Conservation (phyloP, 768 basidiomycete species). For the Panaeolus papilionaceus region DNA sequence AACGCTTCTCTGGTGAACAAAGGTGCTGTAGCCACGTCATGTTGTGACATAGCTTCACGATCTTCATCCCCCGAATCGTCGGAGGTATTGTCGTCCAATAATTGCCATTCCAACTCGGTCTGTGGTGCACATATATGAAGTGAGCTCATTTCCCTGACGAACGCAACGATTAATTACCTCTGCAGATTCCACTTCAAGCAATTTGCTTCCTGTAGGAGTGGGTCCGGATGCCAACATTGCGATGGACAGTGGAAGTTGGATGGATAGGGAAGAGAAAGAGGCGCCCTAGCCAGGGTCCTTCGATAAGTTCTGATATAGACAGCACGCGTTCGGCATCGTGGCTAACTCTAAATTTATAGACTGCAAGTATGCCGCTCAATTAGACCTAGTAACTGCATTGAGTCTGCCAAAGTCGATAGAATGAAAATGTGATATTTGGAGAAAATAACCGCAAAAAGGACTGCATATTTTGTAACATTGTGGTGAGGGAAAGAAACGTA, state of each 20-base stretch:
- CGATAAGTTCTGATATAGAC: neutral
- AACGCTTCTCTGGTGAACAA: slow-evolving; percentile 58
- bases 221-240: neutral
- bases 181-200: neutral
- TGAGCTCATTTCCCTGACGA: neutral
- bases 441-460: no score
- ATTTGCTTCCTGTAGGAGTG: neutral
- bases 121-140: slow-evolving; percentile 12
- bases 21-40: slow-evolving; percentile 55
- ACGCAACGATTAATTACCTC: neutral
- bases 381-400: no score
- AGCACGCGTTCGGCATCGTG: slow-evolving; percentile 4
- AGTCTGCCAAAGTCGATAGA: no score
- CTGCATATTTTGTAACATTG: no score
- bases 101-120: slow-evolving; percentile 36
- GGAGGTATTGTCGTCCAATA: slow-evolving; percentile 32
- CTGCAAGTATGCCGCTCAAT: neutral
- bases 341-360: slow-evolving; percentile 11
- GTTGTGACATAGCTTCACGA: slow-evolving; percentile 29
- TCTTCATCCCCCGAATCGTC: slow-evolving; percentile 25
- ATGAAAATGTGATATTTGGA: no score
- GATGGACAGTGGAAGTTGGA: neutral
- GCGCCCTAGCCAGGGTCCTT: neutral
- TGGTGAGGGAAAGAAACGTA: no score
- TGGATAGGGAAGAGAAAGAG: neutral